Evolutionary conservation across 2,329 filamentous ascomycete genomes (phyloP), one percentile per base, ranked within the genome.

Genomic region (Dothideomycetes sp.): DNA sequence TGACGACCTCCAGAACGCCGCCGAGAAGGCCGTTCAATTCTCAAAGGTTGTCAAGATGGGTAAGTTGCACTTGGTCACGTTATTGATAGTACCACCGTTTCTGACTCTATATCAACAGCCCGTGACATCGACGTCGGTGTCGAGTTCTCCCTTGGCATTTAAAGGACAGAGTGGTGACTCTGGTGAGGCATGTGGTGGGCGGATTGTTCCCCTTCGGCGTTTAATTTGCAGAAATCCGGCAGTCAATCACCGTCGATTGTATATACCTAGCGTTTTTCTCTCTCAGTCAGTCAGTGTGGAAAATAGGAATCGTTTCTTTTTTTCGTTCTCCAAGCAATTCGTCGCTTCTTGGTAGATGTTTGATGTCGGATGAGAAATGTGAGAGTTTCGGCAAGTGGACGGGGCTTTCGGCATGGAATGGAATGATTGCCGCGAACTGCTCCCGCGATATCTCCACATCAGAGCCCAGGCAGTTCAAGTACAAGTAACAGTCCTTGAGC

Each of bases 21-120:
- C 91, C 50, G 91, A 96, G 78, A 96, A 94, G 76, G 84, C 88
- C 20, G 91, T 98, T 51, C 89, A 98, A 69, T 89, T 98, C 67
- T 95, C 87, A 57, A 96, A 95, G 78, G 84, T 98, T 53, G 91
- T 98, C 58, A 96, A 96, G 81, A 84, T 94, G 80, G 85, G 81
- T 84, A 70, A 71, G 80, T 75, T 33, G 35, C 17, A 23, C 15
- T 39, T 16, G 4, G 17, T 5, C 17, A 20, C 4, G 2, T 10
- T 22, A 18, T 15, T 23, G 28, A 13, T 32, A 33, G 16, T 37
- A 2, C 12, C 24, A 18, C 16, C 17, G 47, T 55, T 57, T 56
- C 57, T 48, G 35, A 49, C 47, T 41, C 15, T 37, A 8, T 32
- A 19, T 31, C 30, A 44, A 38, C 54, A 84, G 84, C 91, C 56